These are phyloP conservation scores for Fusarium neocosmosporiellum DNA, from an alignment of 2,329 filamentous ascomycete genomes.

Conservation along the genomic window DNA sequence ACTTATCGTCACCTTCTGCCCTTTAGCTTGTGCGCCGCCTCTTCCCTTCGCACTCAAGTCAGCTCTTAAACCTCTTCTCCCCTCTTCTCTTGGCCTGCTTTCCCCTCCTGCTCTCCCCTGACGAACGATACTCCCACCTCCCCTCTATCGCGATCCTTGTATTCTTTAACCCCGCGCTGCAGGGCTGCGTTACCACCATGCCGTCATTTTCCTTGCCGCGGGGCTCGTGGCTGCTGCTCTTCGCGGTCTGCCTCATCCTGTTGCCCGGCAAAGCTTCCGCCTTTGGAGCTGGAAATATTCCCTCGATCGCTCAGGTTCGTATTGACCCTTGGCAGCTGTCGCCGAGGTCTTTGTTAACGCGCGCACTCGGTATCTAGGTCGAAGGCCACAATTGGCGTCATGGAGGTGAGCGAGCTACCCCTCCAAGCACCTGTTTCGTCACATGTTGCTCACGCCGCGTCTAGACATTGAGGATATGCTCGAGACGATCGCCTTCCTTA, in stretches of 20 bases:
- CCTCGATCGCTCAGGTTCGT: constrained; percentile 66
- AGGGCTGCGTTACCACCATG: constrained; percentile 54
- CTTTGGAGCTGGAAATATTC: constrained; percentile 78
- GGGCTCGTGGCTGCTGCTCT: constrained; percentile 63
- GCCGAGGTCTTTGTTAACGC: constrained; percentile 16
- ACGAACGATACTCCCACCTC: not conserved
- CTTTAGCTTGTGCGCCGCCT: constrained; percentile 16
- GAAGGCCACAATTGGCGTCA: constrained; percentile 78
- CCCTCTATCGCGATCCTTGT: constrained; percentile 12
- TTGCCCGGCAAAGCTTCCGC: constrained; percentile 68
- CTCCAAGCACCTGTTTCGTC: constrained; percentile 11
- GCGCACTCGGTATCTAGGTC: constrained; percentile 57
- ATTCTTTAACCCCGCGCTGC: constrained; percentile 32
- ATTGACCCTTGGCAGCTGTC: not conserved
- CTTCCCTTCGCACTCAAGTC: constrained; percentile 15
- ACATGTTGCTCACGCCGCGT: constrained; percentile 21
- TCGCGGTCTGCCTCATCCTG: constrained; percentile 63
- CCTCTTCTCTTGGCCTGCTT: not conserved
- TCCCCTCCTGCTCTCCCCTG: not conserved
- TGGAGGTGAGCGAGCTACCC: constrained; percentile 61
- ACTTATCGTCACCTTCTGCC: constrained; percentile 16
- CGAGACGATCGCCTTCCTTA: constrained; percentile 79
- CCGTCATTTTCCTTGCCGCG: constrained; percentile 59
- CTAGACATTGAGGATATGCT: constrained; percentile 84
- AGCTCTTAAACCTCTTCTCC: constrained; percentile 19